Evolutionary conservation across 2,329 filamentous ascomycete genomes (phyloP).

Genomic region (Boeremia lycopersici): DNA sequence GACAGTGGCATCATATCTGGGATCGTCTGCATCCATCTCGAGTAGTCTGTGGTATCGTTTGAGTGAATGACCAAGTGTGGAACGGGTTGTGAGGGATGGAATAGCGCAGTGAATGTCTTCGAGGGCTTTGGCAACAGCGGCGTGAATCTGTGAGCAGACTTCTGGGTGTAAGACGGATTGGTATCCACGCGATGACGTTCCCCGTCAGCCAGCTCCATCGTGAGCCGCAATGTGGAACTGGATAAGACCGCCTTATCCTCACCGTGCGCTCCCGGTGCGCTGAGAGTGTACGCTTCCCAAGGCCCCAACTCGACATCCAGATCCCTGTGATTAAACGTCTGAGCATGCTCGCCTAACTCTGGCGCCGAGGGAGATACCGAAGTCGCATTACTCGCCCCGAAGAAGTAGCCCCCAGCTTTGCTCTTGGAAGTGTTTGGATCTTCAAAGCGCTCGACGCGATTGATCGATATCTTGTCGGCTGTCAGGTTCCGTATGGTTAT

Average conservation of each 20-base stretch:
- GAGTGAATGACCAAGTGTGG: constrained; percentile 40
- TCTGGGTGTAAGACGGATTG: constrained; percentile 60
- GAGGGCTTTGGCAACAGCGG: constrained; percentile 49
- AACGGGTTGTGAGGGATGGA: constrained; percentile 52
- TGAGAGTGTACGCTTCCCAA: constrained; percentile 69
- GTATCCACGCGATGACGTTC: constrained; percentile 74
- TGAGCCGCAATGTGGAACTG: constrained; percentile 72
- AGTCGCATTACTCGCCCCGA: constrained; percentile 30
- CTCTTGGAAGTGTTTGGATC: constrained; percentile 53
- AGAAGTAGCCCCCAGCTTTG: constrained; percentile 42
- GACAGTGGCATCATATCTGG: constrained; percentile 75
- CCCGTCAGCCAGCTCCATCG: constrained; percentile 66
- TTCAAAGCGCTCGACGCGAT: constrained; percentile 74
- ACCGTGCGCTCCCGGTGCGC: constrained; percentile 53
- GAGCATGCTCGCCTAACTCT: constrained; percentile 60
- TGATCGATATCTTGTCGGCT: constrained; percentile 72
- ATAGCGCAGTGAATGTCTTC: constrained; percentile 51
- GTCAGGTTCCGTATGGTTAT: constrained; percentile 85
- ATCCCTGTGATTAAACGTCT: constrained; percentile 66
- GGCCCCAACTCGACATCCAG: constrained; percentile 68
- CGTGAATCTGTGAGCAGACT: constrained; percentile 45
- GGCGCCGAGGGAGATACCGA: constrained; percentile 46
- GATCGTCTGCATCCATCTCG: constrained; percentile 85
- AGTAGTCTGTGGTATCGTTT: constrained; percentile 55
- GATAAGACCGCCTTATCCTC: constrained; percentile 21